Percentiles rank a stretch among this genome's conserved stretches.
Conservation (phyloP, 495 filamentous ascomycete genomes). For the Xylaria nigripes region DNA sequence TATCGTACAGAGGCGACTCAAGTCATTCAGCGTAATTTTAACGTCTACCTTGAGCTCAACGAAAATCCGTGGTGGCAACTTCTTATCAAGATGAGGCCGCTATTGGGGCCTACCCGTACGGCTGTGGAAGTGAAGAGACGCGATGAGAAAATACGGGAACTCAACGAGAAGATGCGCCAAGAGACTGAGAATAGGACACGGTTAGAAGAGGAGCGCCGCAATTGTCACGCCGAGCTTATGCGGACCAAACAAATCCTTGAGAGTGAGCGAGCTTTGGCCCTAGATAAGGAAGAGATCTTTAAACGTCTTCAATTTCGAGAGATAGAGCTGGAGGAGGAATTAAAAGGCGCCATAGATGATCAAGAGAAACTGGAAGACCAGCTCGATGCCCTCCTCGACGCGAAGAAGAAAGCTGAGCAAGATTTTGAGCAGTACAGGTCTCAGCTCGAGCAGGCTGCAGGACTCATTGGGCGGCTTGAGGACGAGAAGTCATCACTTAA, state of each 20-base stretch:
- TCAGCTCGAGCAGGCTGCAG: slow-evolving; percentile 85
- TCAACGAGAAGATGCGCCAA: slow-evolving; percentile 73
- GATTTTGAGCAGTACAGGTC: slow-evolving; percentile 68
- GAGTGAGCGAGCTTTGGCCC: slow-evolving; percentile 84
- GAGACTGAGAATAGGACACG: slow-evolving; percentile 67
- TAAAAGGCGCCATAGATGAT: slow-evolving; percentile 87
- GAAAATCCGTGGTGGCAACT: slow-evolving; percentile 95
- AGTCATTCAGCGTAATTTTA: slow-evolving; percentile 91
- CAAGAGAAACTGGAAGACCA: slow-evolving; percentile 92
- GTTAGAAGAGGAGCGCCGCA: slow-evolving; percentile 85
- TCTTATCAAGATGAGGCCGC: slow-evolving; percentile 90
- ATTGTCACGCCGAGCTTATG: slow-evolving; percentile 77
- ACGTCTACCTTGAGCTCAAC: slow-evolving; percentile 78
- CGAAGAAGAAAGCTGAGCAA: slow-evolving; percentile 83
- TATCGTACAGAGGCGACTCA: slow-evolving; percentile 91
- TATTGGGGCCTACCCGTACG: slow-evolving; percentile 83
- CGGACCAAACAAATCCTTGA: slow-evolving; percentile 87
- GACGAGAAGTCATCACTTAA: slow-evolving; percentile 70
- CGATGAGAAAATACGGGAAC: slow-evolving; percentile 82
- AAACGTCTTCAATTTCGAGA: slow-evolving; percentile 86
- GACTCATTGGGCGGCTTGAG: slow-evolving; percentile 76
- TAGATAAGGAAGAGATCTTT: slow-evolving; percentile 99
- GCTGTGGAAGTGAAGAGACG: slow-evolving; percentile 87
- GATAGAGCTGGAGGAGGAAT: slow-evolving; percentile 80
- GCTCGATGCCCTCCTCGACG: slow-evolving; percentile 77